Conservation (phyloP, 108 stramenopile genomes). For the Hondaea fermentalgiana region DNA sequence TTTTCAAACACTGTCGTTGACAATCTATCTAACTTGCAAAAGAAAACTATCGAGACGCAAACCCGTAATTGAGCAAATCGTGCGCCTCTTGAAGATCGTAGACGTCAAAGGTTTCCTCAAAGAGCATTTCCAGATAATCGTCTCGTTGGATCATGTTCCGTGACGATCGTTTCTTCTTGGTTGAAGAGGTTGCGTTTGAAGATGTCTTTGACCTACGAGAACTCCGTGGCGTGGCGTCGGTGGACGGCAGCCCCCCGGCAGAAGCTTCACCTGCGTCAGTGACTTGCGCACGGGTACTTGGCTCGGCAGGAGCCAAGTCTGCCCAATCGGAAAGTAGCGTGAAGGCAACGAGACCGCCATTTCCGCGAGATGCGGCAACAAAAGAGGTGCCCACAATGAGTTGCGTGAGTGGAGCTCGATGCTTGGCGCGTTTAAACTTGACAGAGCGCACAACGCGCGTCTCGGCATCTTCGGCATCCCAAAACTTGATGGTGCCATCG, state of each 20-base stretch:
- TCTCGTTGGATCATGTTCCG: not conserved
- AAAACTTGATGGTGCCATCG: not conserved
- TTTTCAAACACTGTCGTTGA: not conserved
- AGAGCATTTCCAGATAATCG: not conserved
- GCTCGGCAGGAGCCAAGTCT: not conserved
- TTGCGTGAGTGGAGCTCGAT: not conserved
- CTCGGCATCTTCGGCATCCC: not conserved
- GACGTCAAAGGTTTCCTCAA: not conserved
- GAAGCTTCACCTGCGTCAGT: not conserved
- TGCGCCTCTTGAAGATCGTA: not conserved
- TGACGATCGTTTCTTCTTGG: not conserved
- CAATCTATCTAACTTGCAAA: not conserved
- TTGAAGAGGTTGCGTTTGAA: not conserved
- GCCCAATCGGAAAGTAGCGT: not conserved
- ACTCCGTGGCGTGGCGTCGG: not conserved
- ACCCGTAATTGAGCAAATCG: not conserved
- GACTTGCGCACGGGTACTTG: no score
- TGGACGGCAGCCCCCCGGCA: not conserved
- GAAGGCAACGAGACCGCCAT: not conserved
- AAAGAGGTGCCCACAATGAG: not conserved
- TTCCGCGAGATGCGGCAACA: not conserved
- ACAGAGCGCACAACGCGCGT: not conserved
- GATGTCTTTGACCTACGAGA: not conserved
- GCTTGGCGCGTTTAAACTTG: not conserved
- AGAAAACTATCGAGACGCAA: not conserved